Evolutionary conservation across 2,329 filamentous ascomycete genomes (phyloP), one percentile per base, ranked within the genome.

Genomic region (Fusarium sp.): DNA sequence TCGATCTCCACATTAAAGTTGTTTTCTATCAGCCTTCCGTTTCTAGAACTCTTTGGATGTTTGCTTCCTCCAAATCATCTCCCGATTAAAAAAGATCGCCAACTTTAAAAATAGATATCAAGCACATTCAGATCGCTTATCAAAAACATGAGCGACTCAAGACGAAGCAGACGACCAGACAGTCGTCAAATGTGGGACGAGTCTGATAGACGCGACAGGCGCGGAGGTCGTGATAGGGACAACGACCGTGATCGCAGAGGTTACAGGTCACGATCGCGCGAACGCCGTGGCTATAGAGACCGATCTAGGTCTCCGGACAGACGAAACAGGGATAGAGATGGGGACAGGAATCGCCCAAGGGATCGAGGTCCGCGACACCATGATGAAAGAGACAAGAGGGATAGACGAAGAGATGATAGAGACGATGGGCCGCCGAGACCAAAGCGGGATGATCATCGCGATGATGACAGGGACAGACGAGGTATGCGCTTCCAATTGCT

Each of bases 111-210:
- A 18, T 18, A 29, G 15, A 16, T 34, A 8, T 14, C 6, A 57
- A 38, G 20, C 46, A n/a, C 5, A 27, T 9, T n/a, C 11, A 27
- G n/a, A 8, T 18, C 20, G 3, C 2, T 43, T 9, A 53, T 11
- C 12, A 30, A 24, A 44, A 49, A 74, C 1, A 82, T 82, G 77
- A 75, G 70, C 51, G 80, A 82, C 66, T 65, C 76, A 18, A 76
- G 79, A 51, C 77, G 79, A 49, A 66, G 70, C 27, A 77, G 79
- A 54, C 78, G 80, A 47, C 77, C 78, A 25, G 89, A 91, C 72
- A 88, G 86, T 78, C 86, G 85, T 53, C 83, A 87, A 55, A 89
- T 88, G 85, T 89, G 88, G 87, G 89, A 91, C 67, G 84, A 87
- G 44, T 80, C 83, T 14, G 83, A 84, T 58, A 80, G 82, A 20